Conservation (phyloP, 768 basidiomycete species). For the Suillus placidus region DNA sequence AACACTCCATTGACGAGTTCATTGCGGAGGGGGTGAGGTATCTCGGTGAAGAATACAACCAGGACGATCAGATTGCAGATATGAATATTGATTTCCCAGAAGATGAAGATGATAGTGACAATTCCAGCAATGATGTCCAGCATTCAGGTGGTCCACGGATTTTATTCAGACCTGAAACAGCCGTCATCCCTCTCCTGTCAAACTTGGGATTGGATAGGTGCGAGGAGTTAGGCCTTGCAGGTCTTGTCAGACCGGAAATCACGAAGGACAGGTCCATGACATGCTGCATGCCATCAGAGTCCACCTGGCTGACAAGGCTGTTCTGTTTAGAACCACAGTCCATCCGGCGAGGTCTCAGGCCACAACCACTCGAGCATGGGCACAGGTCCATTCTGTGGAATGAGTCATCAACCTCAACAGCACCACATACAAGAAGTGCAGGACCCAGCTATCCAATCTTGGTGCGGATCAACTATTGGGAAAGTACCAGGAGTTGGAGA, state of each 20-base stretch:
- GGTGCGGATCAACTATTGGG: neutral
- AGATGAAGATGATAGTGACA: no score
- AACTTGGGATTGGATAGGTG: neutral
- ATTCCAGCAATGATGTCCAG: no score
- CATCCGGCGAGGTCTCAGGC: neutral
- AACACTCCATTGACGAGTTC: neutral
- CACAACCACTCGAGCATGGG: neutral
- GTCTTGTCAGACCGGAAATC: neutral
- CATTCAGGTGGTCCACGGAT: no score
- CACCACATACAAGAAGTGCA: neutral
- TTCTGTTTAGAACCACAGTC: conserved; percentile 3
- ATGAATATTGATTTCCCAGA: no score
- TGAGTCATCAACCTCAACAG: neutral
- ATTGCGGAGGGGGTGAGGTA: no score
- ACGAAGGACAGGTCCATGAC: conserved; percentile 3
- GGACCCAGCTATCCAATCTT: neutral
- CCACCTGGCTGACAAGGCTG: conserved; percentile 14
- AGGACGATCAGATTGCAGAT: no score
- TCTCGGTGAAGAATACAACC: no score
- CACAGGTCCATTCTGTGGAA: neutral
- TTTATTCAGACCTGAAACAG: no score
- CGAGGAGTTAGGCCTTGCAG: neutral
- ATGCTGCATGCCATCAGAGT: conserved; percentile 11
- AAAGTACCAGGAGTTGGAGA: neutral
- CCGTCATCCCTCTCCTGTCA: neutral